These are phyloP conservation scores for Panus rudis DNA, from an alignment of 768 basidiomycete species.

Conservation along the genomic window DNA sequence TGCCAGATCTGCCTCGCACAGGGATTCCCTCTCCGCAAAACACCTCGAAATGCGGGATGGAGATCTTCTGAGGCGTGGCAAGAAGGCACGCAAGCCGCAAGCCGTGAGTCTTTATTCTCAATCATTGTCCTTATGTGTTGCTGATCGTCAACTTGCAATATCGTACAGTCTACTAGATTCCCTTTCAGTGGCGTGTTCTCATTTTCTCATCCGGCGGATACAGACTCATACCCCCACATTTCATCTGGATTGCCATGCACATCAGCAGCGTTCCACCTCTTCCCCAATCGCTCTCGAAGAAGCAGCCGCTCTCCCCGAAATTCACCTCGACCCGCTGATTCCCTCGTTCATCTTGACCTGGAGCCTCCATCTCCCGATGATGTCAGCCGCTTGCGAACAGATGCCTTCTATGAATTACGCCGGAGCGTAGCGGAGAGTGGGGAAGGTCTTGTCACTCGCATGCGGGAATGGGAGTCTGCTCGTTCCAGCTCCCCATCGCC, in stretches of 20 bases:
- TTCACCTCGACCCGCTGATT: constrained; percentile 1
- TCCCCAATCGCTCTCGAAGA: constrained; percentile 15
- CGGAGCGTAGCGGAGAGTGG: constrained; percentile 56
- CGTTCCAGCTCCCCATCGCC: constrained; percentile 31
- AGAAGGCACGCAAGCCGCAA: constrained; percentile 37
- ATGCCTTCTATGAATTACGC: constrained; percentile 60
- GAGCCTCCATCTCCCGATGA: constrained; percentile 3
- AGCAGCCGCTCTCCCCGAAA: constrained; percentile 4
- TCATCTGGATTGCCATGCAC: constrained; percentile 18
- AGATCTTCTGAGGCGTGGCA: constrained; percentile 47
- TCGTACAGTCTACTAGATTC: not conserved
- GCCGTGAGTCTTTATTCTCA: too few species aligned
- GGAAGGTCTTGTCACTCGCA: constrained; percentile 61
- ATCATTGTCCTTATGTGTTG: not conserved
- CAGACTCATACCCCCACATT: constrained; percentile 6
- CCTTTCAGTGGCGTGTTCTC: not conserved
- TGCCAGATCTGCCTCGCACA: constrained; percentile 27
- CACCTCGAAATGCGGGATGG: constrained; percentile 43
- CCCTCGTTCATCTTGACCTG: not conserved
- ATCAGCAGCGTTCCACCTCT: constrained; percentile 28
- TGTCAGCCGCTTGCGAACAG: constrained; percentile 43
- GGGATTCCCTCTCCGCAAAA: constrained; percentile 22
- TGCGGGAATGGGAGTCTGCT: constrained; percentile 65
- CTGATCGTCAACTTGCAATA: not conserved
- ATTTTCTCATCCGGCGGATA: constrained; percentile 13